Evolutionary conservation across 495 filamentous ascomycete species (phyloP).

Genomic region (Neurospora africana): DNA sequence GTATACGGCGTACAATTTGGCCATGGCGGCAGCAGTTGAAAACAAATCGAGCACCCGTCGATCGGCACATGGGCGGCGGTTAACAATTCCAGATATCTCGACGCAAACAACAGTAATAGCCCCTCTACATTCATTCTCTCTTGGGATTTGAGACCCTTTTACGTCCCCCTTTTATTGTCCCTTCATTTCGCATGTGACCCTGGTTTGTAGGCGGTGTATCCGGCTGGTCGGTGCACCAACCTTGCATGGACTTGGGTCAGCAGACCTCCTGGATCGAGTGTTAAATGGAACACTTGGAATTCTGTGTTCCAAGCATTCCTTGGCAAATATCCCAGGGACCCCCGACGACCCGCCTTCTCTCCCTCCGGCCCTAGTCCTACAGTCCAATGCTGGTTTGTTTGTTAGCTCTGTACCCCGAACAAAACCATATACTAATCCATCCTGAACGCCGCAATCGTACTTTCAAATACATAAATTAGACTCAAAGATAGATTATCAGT

Average conservation of each 20-base stretch:
- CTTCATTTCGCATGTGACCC: not conserved
- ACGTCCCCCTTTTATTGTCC: not conserved
- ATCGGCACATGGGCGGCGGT: not conserved
- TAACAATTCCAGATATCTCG: not conserved
- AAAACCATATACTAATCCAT: too few relatives aligned
- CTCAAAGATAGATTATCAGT: too few relatives aligned
- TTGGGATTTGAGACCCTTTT: not conserved
- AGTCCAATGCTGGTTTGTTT: too few relatives aligned
- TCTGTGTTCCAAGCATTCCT: not conserved
- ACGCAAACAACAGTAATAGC: not conserved
- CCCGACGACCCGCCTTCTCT: too few relatives aligned
- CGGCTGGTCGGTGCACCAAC: not conserved
- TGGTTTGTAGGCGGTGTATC: not conserved
- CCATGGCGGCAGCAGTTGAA: not conserved
- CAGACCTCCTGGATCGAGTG: not conserved
- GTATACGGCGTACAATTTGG: not conserved
- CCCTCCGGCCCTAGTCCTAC: too few relatives aligned
- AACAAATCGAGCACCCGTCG: not conserved
- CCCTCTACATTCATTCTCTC: not conserved
- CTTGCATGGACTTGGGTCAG: not conserved
- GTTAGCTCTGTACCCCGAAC: too few relatives aligned
- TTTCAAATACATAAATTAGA: too few relatives aligned
- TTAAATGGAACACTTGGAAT: not conserved
- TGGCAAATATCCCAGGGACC: too few relatives aligned
- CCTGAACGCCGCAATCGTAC: too few relatives aligned